Base-by-base conservation (phyloP, 2,329 filamentous ascomycete species). In the Clarireedia monteithiana region DNA sequence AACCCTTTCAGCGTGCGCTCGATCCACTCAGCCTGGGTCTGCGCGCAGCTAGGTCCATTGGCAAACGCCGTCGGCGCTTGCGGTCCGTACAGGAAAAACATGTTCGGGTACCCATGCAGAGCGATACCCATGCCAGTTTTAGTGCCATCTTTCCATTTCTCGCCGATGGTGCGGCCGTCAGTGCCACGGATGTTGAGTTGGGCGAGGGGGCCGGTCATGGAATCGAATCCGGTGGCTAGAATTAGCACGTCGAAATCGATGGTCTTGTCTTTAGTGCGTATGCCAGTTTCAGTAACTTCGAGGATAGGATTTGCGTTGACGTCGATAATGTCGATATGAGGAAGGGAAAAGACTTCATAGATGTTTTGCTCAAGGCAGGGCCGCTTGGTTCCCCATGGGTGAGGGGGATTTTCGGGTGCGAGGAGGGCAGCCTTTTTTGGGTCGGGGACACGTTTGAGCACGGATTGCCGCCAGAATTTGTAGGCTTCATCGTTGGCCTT, bases 281-380 rank as follows among this genome's bases (percentile, higher is more conserved):
- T 65, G 1, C 75, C 74, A 0, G 63, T 65, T n/a, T 66, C 58
- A 2, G 70, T 74, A 26, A 75, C 67, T 65, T 34, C 59, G 2
- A 63, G 64, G 55, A 81, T 77, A 0, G 73, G 69, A 2, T 71
- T 73, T 7, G 69, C 62, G 10, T 73, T 75, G 15, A 78, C 60
- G 47, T 75, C 69, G 1, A 81, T 70, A 1, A 81, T 61, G 1
- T 73, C 62, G 2, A 81, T 75, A 34, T 77, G 73, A 0, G 69
- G 65, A 17, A 70, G 70, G 58, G 78, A 73, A 53, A 76, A 72
- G 3, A 73, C 69, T 57, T 81, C 78, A 59, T 75, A 81, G 62
- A 77, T 80, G 42, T 70, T 67, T 36, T 74, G 67, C 59, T 81
- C 78, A 0, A 80, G 69, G 0, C 68, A 72, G 3, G 69, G 70